phyloP scores from a whole-genome alignment of 2,329 filamentous ascomycete genomes.

The Ascochyta clinopodiicola region DNA sequence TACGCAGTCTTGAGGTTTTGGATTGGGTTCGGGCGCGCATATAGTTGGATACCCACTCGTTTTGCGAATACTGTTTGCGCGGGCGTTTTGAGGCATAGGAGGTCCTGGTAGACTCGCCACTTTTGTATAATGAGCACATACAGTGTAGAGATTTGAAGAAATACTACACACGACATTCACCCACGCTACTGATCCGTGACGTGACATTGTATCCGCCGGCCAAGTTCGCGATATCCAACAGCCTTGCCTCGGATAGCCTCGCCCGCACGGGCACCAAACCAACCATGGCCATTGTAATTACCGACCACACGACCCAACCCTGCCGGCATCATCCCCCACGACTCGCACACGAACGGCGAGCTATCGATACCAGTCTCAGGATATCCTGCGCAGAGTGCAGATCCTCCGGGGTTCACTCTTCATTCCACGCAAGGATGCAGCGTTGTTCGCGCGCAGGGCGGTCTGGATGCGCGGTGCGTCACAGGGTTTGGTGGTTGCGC shows the following conservation, averaged over 20 bases:
- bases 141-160: no score
- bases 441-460: slow-evolving; percentile 8
- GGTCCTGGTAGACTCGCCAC: slow-evolving; percentile 4
- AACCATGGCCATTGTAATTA: slow-evolving; percentile 1
- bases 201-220: neutral
- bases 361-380: slow-evolving; percentile 9
- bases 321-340: slow-evolving; percentile 8
- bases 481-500: slow-evolving; percentile 4
- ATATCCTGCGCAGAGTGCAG: slow-evolving; percentile 5
- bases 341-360: neutral
- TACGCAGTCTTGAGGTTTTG: neutral
- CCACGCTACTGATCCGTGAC: neutral
- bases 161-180: no score
- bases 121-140: slow-evolving; percentile 1
- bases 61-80: neutral
- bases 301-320: slow-evolving; percentile 3
- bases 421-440: slow-evolving; percentile 19
- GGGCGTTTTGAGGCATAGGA: neutral
- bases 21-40: neutral
- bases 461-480: slow-evolving; percentile 24
- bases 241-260: neutral
- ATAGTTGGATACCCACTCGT: slow-evolving; percentile 13
- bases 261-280: slow-evolving; percentile 4
- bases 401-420: slow-evolving; percentile 20
- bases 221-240: slow-evolving; percentile 3